These are phyloP conservation scores for Tremellales sp. DNA, from an alignment of 1,284 basidiomycete genomes.

Conservation along the genomic window DNA sequence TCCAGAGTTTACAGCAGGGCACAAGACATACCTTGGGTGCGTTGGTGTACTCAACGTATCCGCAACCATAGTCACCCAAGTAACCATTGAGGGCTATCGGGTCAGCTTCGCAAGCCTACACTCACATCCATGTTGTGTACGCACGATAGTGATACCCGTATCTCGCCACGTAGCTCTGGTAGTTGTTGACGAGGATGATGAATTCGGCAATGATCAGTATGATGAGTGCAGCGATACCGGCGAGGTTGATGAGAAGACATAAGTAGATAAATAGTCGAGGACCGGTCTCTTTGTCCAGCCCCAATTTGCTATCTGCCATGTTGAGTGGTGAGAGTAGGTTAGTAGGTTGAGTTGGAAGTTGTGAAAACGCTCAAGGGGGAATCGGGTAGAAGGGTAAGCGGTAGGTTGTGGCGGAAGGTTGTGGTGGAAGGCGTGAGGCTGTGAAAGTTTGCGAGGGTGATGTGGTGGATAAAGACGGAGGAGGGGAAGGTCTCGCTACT, in stretches of 20 bases:
- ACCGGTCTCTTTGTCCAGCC: constrained; percentile 4
- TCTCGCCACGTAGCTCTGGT: constrained; percentile 14
- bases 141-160: constrained; percentile 22
- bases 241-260: constrained; percentile 9
- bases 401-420: not conserved
- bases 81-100: constrained; percentile 18
- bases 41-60: constrained; percentile 24
- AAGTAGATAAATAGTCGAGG: constrained; percentile 8
- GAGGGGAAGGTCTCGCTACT: too few species aligned
- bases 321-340: not conserved
- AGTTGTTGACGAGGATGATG: constrained; percentile 19
- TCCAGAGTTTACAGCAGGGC: constrained; percentile 3
- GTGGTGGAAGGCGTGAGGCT: not conserved
- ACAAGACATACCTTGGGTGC: constrained; percentile 20
- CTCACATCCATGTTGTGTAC: constrained; percentile 1
- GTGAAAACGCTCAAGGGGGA: too few species aligned
- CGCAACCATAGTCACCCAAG: constrained; percentile 16
- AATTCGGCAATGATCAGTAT: constrained; percentile 20
- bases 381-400: not conserved
- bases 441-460: not conserved
- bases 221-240: constrained; percentile 5
- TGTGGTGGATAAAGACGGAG: not conserved
- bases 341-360: not conserved
- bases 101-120: not conserved
- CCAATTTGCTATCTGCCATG: constrained; percentile 9